These are phyloP conservation scores for Plasmopara muralis DNA, from an alignment of 352 stramenopile species.

Conservation along the genomic window DNA sequence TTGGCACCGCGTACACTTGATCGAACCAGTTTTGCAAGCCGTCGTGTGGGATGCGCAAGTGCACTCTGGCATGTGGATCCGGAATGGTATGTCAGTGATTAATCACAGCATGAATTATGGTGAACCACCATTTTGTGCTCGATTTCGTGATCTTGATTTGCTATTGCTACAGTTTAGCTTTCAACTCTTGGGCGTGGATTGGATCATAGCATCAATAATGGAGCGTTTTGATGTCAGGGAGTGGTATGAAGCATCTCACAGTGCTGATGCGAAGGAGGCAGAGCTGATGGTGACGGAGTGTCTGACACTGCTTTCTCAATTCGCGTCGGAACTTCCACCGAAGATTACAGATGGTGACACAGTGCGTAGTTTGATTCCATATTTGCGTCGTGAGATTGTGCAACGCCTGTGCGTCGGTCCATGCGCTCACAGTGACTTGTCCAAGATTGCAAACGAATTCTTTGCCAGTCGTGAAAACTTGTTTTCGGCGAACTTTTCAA, in stretches of 20 bases:
- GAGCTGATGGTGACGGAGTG: conserved; percentile 81
- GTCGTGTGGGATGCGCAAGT: conserved; percentile 87
- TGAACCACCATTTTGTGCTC: conserved; percentile 78
- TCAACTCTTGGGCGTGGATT: conserved; percentile 64
- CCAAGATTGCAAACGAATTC: conserved; percentile 81
- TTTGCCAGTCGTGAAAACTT: conserved; percentile 71
- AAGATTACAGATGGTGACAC: conserved; percentile 41
- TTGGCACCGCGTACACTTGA: conserved; percentile 76
- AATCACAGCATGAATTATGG: conserved; percentile 89
- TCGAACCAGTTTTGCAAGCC: conserved; percentile 68
- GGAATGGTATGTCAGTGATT: conserved; percentile 77
- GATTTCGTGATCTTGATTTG: conserved; percentile 79
- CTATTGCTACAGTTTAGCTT: conserved; percentile 76
- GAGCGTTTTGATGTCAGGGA: conserved; percentile 59
- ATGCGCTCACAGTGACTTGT: conserved; percentile 77
- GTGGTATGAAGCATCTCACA: conserved; percentile 45
- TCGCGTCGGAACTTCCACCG: conserved; percentile 70
- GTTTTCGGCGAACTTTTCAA: conserved; percentile 65
- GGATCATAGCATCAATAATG: conserved; percentile 69
- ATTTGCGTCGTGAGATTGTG: conserved; percentile 69
- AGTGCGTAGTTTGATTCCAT: conserved; percentile 57
- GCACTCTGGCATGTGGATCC: conserved; percentile 76
- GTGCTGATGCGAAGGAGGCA: conserved; percentile 36
- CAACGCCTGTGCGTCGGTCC: conserved; percentile 75
- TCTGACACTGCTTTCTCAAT: conserved; percentile 63